Evolutionary conservation across 192 early-diverging fungal species (phyloP), one percentile per base, ranked within the genome.

Genomic region (Coemansia furcata): DNA sequence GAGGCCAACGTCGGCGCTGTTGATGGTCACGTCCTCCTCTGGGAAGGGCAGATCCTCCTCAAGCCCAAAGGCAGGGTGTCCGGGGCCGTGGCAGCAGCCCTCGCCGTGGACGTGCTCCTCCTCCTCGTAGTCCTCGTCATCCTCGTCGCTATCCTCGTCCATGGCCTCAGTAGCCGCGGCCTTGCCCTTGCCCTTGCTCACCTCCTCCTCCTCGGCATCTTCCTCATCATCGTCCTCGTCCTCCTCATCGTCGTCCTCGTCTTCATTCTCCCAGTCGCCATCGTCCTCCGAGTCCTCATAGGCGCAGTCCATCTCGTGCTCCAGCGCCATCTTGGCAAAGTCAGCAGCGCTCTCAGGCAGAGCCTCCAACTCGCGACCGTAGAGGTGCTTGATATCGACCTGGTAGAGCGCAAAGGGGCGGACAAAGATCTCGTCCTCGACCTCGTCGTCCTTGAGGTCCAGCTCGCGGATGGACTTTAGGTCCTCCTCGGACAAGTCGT

Each of bases 361-460:
- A 32, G 63, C 73, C 8, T 35, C 19, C n/a, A 83, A 52, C 14
- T 83, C 77, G 70, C 69, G 69, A 23, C 76, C 68, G 68, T 83
- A 83, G 36, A 76, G 35, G 57, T 79, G 47, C 71, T 72, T 73
- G 50, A 76, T 67, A 36, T 83, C 82, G 19, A 83, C 62, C 64
- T 69, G 61, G 73, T 83, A 83, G 29, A 83, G 71, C 39, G 77
- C 78, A 71, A 83, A 83, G n/a, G 82, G 82, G 37, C 82, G 76
- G 5, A 83, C 63, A 44, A 64, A 62, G 59, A 79, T 68, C 38
- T 77, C 67, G 54, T 83, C 77, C 52, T 83, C 82, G 21, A 83
- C 59, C 62, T 83, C 77, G 36, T 73, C 73, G 3, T 75, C 77
- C 3, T 38, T 17, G 17, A 79, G 62, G 52, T 76, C 80, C 38